A percentile compares a stretch with the other conserved stretches of the same genome.
Evolutionary conservation across 2,329 filamentous ascomycete species (phyloP).

Genomic region (Shiraia bambusicola): DNA sequence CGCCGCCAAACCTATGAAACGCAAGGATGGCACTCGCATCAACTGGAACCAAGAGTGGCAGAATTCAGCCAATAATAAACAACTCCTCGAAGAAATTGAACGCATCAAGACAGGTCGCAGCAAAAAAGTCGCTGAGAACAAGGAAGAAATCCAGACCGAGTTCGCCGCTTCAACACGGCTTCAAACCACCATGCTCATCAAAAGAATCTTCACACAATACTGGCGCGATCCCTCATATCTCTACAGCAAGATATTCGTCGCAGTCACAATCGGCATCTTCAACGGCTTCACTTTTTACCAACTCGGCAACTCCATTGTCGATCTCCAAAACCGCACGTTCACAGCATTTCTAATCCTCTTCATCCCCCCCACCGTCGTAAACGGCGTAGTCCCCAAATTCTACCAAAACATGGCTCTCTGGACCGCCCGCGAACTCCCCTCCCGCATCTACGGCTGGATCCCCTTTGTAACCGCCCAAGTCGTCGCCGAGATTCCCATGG

Average conservation of each 20-base stretch:
- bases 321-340: slow-evolving; percentile 79
- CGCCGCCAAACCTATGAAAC: slow-evolving; percentile 58
- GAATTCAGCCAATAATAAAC: slow-evolving; percentile 61
- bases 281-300: slow-evolving; percentile 79
- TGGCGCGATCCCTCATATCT: slow-evolving; percentile 77
- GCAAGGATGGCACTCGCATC: slow-evolving; percentile 56
- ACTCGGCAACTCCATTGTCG: slow-evolving; percentile 63
- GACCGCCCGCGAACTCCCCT: slow-evolving; percentile 72
- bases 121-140: slow-evolving; percentile 43
- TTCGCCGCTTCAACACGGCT: slow-evolving; percentile 66
- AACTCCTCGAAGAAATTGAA: slow-evolving; percentile 65
- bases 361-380: slow-evolving; percentile 70
- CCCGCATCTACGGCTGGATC: slow-evolving; percentile 74
- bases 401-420: slow-evolving; percentile 71
- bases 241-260: slow-evolving; percentile 73
- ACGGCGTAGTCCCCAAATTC: slow-evolving; percentile 75
- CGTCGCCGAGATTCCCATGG: slow-evolving; percentile 70
- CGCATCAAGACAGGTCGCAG: slow-evolving; percentile 61
- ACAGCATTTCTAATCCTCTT: slow-evolving; percentile 61
- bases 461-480: slow-evolving; percentile 68
- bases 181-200: slow-evolving; percentile 68
- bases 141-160: slow-evolving; percentile 47
- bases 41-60: slow-evolving; percentile 78
- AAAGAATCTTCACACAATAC: slow-evolving; percentile 70
- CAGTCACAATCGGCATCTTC: slow-evolving; percentile 72